These are phyloP conservation scores for Aristolochia californica DNA, from an alignment of 164 flowering plant species.

Conservation along the genomic window DNA sequence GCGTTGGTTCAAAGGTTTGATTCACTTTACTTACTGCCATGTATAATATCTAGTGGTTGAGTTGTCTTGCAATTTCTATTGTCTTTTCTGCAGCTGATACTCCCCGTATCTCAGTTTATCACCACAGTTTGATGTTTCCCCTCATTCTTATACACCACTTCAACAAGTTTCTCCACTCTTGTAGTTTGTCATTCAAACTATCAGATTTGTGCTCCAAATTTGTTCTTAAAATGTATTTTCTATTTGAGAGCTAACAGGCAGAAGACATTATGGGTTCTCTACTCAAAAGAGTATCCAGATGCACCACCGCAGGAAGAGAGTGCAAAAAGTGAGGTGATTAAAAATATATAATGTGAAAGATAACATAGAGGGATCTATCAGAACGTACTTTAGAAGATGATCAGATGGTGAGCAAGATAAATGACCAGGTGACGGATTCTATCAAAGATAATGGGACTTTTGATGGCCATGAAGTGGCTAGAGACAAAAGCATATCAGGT, in stretches of 20 bases:
- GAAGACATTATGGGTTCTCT: conserved; percentile 85
- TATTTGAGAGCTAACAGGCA: conserved; percentile 38
- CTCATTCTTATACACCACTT: no score
- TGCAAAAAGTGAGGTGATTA: conserved; percentile 11
- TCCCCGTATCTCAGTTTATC: no score
- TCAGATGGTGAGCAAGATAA: no score
- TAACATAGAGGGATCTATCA: neutral
- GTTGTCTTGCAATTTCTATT: no score
- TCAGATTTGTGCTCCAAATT: neutral
- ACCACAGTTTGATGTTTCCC: no score
- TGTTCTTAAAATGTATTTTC: neutral
- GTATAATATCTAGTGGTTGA: no score
- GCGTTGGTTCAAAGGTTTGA: conserved; percentile 77
- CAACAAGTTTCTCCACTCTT: neutral
- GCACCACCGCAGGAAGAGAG: conserved; percentile 26
- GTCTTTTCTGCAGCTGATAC: no score
- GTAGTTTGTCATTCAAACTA: neutral
- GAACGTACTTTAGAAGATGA: neutral
- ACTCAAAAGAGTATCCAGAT: conserved; percentile 50
- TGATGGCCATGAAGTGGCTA: conserved; percentile 14
- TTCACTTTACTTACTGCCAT: neutral
- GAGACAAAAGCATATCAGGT: conserved; percentile 14
- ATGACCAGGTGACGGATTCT: neutral
- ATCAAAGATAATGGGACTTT: conserved; percentile 6
- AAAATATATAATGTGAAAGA: conserved; percentile 18